Conservation (phyloP, 1,139 yeast genomes). For the Candida sojae region DNA sequence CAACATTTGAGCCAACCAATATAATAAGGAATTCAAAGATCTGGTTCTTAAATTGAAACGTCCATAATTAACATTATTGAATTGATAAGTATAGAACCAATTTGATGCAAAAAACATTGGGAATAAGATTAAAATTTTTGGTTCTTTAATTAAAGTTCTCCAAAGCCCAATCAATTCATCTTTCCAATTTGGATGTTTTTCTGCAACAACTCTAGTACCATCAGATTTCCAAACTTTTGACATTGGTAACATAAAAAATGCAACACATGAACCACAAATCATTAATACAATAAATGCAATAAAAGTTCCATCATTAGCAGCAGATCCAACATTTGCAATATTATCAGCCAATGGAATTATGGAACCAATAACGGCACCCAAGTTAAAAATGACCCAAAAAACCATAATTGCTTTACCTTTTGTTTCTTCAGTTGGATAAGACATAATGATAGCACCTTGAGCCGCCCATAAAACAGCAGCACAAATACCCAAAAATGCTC, state of each 20-base stretch:
- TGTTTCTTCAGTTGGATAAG: slow-evolving; percentile 55
- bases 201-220: slow-evolving; percentile 49
- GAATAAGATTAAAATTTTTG: slow-evolving; percentile 49
- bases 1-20: slow-evolving; percentile 62
- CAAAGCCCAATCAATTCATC: slow-evolving; percentile 46
- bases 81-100: slow-evolving; percentile 68
- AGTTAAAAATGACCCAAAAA: slow-evolving; percentile 65
- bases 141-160: slow-evolving; percentile 44
- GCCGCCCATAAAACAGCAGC: slow-evolving; percentile 64
- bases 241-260: slow-evolving; percentile 51
- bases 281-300: slow-evolving; percentile 59
- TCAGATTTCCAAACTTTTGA: slow-evolving; percentile 52
- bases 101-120: slow-evolving; percentile 65
- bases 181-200: slow-evolving; percentile 49
- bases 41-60: slow-evolving; percentile 61
- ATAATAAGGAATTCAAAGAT: slow-evolving; percentile 58
- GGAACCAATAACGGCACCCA: slow-evolving; percentile 64
- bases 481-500: slow-evolving; percentile 60
- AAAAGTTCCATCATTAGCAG: slow-evolving; percentile 56
- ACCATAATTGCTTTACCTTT: slow-evolving; percentile 58
- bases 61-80: slow-evolving; percentile 57
- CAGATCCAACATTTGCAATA: slow-evolving; percentile 33
- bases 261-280: slow-evolving; percentile 48
- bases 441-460: slow-evolving; percentile 59
- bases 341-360: slow-evolving; percentile 57